Evolutionary conservation across 2,329 filamentous ascomycete genomes (phyloP).

Genomic region (Leptographium wingfieldii): DNA sequence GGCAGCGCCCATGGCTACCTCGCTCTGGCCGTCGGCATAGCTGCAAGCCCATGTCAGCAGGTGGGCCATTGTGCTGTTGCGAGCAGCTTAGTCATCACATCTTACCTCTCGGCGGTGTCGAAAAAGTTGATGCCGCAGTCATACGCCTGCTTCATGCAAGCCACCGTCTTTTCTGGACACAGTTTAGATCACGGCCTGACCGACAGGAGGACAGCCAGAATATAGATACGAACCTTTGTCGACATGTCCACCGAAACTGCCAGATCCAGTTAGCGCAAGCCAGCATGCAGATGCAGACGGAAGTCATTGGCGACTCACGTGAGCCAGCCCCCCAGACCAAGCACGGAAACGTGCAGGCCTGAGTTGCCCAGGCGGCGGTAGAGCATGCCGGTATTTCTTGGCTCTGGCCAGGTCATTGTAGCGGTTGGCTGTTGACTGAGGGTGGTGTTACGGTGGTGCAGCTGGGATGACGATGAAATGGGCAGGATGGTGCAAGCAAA

Average conservation of each 20-base stretch:
- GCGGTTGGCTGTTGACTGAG: neutral
- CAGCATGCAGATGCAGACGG: slow-evolving; percentile 19
- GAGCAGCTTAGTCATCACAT: no score
- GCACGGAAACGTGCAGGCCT: slow-evolving; percentile 54
- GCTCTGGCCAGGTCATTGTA: slow-evolving; percentile 29
- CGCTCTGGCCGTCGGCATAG: slow-evolving; percentile 36
- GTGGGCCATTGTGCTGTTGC: neutral
- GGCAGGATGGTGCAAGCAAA: neutral
- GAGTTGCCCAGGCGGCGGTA: slow-evolving; percentile 33
- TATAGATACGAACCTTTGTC: slow-evolving; percentile 15
- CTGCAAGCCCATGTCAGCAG: slow-evolving; percentile 25
- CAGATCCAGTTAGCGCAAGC: neutral
- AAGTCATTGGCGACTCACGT: slow-evolving; percentile 26
- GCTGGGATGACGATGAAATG: neutral
- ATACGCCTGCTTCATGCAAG: slow-evolving; percentile 50
- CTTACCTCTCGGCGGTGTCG: slow-evolving; percentile 40
- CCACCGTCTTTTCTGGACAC: slow-evolving; percentile 40
- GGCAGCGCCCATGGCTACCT: slow-evolving; percentile 38
- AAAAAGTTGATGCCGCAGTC: slow-evolving; percentile 51
- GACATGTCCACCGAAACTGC: slow-evolving; percentile 19
- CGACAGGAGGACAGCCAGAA: neutral
- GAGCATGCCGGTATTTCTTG: slow-evolving; percentile 30
- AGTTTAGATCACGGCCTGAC: neutral
- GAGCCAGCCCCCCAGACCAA: slow-evolving; percentile 46
- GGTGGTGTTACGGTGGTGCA: neutral